phyloP scores from a whole-genome alignment of 768 basidiomycete species.

The Hysterangium stoloniferum region DNA sequence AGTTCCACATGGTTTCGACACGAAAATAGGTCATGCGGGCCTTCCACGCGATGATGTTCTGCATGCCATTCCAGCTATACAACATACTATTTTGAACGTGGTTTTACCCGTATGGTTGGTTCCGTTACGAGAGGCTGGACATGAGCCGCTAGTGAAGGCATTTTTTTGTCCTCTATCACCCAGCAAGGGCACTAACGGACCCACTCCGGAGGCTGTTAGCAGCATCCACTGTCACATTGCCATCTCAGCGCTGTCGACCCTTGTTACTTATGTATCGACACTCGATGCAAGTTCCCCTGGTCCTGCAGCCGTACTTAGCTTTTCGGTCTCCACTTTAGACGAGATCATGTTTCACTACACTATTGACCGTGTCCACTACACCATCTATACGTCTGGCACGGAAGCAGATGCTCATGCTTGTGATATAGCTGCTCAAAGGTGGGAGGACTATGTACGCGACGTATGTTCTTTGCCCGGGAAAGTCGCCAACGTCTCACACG shows the following conservation, averaged over 20 bases:
- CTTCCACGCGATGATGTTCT: not conserved
- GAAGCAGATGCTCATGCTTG: conserved; percentile 9
- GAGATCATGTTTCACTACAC: conserved; percentile 37
- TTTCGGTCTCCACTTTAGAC: not conserved
- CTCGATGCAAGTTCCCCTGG: not conserved
- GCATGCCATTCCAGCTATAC: conserved; percentile 2
- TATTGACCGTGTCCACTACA: conserved; percentile 55
- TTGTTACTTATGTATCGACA: not conserved
- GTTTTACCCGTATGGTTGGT: conserved; percentile 6
- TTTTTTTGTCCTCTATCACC: not conserved
- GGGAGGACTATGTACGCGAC: conserved; percentile 73
- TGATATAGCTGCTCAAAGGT: conserved; percentile 26
- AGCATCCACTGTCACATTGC: not conserved
- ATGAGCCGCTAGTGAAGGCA: conserved; percentile 1
- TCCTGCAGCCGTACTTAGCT: not conserved
- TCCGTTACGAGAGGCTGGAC: not conserved
- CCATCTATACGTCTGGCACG: conserved; percentile 32
- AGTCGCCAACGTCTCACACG: conserved; percentile 62
- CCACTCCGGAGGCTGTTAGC: not conserved
- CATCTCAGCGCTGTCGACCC: not conserved
- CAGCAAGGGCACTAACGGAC: not conserved
- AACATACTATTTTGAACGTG: conserved; percentile 2
- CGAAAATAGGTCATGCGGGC: not conserved
- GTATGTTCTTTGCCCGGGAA: conserved; percentile 64
- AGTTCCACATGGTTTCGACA: not conserved